Percentiles rank a stretch among this genome's conserved stretches.
Evolutionary conservation across 345 rosid species (phyloP).

Genomic region (Salix viminalis): DNA sequence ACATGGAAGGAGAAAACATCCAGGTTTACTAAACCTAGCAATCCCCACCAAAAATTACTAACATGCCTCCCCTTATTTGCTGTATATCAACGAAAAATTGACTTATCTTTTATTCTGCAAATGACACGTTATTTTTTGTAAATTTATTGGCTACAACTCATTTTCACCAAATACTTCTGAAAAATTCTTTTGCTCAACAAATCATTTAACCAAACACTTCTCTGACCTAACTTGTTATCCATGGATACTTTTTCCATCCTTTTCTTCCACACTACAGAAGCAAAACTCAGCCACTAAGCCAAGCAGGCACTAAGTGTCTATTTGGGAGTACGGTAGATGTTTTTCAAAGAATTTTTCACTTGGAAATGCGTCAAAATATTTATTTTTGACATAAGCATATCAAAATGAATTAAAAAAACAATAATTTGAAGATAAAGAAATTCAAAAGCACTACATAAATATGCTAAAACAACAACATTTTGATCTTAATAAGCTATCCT

Average conservation of each 20-base stretch:
- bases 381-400: too few species aligned
- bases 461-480: neutral
- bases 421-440: too few species aligned
- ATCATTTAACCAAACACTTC: neutral
- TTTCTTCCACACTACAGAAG: neutral
- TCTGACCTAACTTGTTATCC: neutral
- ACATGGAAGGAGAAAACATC: neutral
- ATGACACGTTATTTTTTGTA: neutral
- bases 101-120: neutral
- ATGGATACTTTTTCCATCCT: neutral
- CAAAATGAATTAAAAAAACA: too few species aligned
- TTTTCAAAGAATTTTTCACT: too few species aligned
- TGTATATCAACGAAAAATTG: neutral
- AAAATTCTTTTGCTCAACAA: neutral
- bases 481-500: neutral
- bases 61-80: neutral
- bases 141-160: neutral
- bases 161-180: neutral
- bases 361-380: too few species aligned
- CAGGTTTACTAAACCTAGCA: neutral
- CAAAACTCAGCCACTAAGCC: neutral
- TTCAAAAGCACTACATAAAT: too few species aligned
- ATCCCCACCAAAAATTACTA: neutral
- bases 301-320: neutral
- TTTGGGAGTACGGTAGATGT: too few species aligned